Evolutionary conservation across 345 rosid species (phyloP).

Genomic region (Citrus glauca): DNA sequence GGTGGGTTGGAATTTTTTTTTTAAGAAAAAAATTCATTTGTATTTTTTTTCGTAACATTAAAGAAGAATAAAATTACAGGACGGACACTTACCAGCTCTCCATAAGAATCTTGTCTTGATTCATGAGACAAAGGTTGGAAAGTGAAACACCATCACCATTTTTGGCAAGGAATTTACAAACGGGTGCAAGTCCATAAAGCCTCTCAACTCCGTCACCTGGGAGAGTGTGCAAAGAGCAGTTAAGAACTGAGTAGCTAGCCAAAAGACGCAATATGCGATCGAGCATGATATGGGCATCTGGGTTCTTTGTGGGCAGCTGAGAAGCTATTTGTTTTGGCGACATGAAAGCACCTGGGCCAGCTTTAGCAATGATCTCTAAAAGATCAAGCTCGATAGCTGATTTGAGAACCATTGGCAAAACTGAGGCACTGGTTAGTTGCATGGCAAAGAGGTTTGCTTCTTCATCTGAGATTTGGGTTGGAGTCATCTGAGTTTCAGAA

Average conservation of each 20-base stretch:
- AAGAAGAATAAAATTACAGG: too few relatives aligned
- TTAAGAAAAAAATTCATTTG: too few relatives aligned
- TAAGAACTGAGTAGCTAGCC: background rate
- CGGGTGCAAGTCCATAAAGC: background rate
- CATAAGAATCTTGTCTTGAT: background rate
- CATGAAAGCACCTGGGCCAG: background rate
- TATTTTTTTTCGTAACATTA: background rate
- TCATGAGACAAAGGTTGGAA: background rate
- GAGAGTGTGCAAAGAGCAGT: background rate
- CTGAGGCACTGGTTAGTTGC: background rate
- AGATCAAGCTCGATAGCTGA: constrained; percentile 26
- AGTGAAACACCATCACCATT: background rate
- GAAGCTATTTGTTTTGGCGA: background rate
- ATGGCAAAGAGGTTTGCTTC: too few relatives aligned
- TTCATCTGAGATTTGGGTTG: too few relatives aligned
- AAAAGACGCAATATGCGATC: background rate
- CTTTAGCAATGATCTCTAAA: constrained; percentile 12
- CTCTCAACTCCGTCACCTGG: background rate
- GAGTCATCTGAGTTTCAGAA: too few relatives aligned
- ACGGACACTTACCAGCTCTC: background rate
- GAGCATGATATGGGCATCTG: background rate
- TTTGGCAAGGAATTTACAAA: background rate
- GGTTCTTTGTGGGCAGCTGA: background rate
- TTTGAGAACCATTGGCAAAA: constrained; percentile 17
- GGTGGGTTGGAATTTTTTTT: too few relatives aligned